phyloP scores from a whole-genome alignment of 768 basidiomycete genomes.

The Mrakia hoshinonis region DNA sequence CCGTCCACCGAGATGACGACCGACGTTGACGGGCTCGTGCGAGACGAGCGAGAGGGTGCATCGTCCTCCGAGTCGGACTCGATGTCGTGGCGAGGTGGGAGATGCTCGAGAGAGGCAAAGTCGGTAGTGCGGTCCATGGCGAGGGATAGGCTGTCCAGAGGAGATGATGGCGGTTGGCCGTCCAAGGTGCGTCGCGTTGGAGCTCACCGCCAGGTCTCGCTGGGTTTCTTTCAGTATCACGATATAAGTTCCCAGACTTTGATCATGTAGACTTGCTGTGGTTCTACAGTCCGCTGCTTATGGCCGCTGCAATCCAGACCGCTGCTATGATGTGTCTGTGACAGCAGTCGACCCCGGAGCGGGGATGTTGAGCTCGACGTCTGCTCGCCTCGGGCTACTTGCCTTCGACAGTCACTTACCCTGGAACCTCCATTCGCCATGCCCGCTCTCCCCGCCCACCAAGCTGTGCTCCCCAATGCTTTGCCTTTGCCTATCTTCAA shows the following conservation, averaged over 20 bases:
- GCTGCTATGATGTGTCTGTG: too few relatives aligned
- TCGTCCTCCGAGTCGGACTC: slow-evolving; percentile 6
- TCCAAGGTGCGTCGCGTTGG: background rate
- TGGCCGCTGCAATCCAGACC: too few relatives aligned
- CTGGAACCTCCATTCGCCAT: background rate
- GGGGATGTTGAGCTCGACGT: too few relatives aligned
- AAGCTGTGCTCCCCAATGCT: slow-evolving; percentile 36
- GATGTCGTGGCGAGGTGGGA: slow-evolving; percentile 2
- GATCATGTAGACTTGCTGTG: too few relatives aligned
- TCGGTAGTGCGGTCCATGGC: background rate
- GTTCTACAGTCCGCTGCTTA: too few relatives aligned
- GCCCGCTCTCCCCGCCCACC: slow-evolving; percentile 10
- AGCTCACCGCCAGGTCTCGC: background rate
- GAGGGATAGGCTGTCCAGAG: background rate
- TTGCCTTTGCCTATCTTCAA: slow-evolving; percentile 42
- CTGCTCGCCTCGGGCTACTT: too few relatives aligned
- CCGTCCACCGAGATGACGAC: background rate
- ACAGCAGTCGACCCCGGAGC: too few relatives aligned
- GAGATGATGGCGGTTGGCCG: background rate
- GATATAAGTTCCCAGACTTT: too few relatives aligned
- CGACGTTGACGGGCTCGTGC: background rate
- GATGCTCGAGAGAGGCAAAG: background rate
- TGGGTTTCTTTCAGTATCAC: too few relatives aligned
- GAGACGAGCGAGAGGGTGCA: background rate
- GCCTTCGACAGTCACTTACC: background rate